A percentile compares a stretch with the other conserved stretches of the same genome.
Evolutionary conservation across 768 basidiomycete species (phyloP).

Genomic region (Hericium coralloides): DNA sequence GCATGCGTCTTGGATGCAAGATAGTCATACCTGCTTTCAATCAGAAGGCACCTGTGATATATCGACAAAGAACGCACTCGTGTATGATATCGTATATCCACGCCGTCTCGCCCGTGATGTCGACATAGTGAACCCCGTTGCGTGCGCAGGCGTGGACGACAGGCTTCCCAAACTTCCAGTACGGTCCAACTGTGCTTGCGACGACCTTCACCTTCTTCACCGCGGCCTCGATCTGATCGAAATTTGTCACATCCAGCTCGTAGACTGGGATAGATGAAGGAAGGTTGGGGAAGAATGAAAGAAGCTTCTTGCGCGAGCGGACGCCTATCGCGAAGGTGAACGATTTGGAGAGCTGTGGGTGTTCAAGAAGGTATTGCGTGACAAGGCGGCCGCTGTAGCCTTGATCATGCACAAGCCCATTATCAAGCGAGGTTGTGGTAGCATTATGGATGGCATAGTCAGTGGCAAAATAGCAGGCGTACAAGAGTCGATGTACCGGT

Average conservation of each 20-base stretch:
- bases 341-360: slow-evolving; percentile 5
- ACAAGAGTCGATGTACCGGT: slow-evolving; percentile 1
- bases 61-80: slow-evolving; percentile 31
- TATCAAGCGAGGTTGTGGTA: not conserved
- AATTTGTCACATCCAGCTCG: slow-evolving; percentile 51
- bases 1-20: slow-evolving; percentile 60
- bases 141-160: slow-evolving; percentile 70
- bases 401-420: not conserved
- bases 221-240: slow-evolving; percentile 41
- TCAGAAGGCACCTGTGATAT: slow-evolving; percentile 6
- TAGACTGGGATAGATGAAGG: slow-evolving; percentile 28
- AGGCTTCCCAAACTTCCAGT: slow-evolving; percentile 59
- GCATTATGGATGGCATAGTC: not conserved
- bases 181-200: slow-evolving; percentile 74
- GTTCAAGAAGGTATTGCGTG: slow-evolving; percentile 11
- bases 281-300: slow-evolving; percentile 2
- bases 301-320: slow-evolving; percentile 9
- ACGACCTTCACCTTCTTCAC: slow-evolving; percentile 57
- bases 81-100: slow-evolving; percentile 60
- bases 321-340: slow-evolving; percentile 9
- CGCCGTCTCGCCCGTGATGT: slow-evolving; percentile 65
- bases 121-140: slow-evolving; percentile 76
- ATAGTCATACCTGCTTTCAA: slow-evolving; percentile 52
- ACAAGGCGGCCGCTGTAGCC: slow-evolving; percentile 14
- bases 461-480: not conserved